Base-by-base conservation (phyloP, 306 rosid species). In the Cicer yamashitae region DNA sequence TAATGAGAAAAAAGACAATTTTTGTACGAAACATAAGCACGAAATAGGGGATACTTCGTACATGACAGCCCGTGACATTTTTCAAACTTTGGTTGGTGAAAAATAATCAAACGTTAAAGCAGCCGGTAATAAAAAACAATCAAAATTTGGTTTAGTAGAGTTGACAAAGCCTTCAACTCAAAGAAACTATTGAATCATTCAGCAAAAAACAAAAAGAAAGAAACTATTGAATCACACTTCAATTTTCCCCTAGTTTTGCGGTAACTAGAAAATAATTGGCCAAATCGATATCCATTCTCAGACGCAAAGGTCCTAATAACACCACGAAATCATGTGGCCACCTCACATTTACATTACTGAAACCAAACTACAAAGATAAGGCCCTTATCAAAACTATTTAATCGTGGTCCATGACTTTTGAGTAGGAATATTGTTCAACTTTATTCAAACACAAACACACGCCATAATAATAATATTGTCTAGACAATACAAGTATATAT, bases 91-190 rank as follows among this genome's bases (percentile, higher is more conserved):
- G 66, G 9, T 54, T 71, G 22, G 9, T 38, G 4, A 7, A 45
- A 73, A 22, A 14, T 10, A 0, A 22, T 43, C 39, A 39, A 25
- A 47, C 59, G 17, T 51, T 34, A 13, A 68, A n/a, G 11, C 30
- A 30, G 74, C 50, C 37, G 15, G 37, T 25, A 25, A 25, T 17
- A 25, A 71, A 41, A 66, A 67, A 10, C 48, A 77, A 69, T 47
- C 22, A 58, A 68, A n/a, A 15, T 56, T 7, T 37, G 3, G 15
- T 79, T 62, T 62, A 25, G 51, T 15, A 40, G 64, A 51, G 58
- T 22, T 72, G 60, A 10, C 61, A 40, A 46, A 73, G 71, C 37
- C 30, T 73, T 65, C 17, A 50, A 64, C 43, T 38, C 14, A 13
- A 70, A 34, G 18, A 37, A 66, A 62, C 38, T 0, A 69, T 59